Base-by-base conservation (phyloP, 208 protist species). In the Trypanosomatidae sp. region DNA sequence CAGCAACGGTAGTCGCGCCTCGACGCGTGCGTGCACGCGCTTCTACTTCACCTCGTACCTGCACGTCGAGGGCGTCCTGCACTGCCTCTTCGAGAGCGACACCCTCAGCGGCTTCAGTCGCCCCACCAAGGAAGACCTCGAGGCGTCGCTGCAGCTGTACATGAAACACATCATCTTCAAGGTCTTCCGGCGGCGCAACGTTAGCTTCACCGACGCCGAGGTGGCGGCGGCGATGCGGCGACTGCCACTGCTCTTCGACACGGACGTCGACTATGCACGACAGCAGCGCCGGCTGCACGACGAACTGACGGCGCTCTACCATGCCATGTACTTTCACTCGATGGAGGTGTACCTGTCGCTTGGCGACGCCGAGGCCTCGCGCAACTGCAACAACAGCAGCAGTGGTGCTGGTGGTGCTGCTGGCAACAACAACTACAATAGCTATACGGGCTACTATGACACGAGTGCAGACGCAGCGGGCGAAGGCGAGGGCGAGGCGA, bases 131-230 rank as follows among this genome's bases (percentile, higher is more conserved):
- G 58, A 71, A 57, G 62, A 76, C 49, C 55, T 65, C 40, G 62
- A 76, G 48, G 45, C 57, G 21, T 58, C 58, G 30, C 52, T 59
- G 43, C 63, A 68, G 49, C 64, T 64, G 22, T 76, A 76, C 63
- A 76, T 76, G 68, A 62, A 59, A 32, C 68, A 76, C 51, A 41
- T 76, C 37, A 63, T 76, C 53, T 71, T 70, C 46, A 76, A 76
- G 44, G 66, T 76, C 8, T 71, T 76, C 28, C 62, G 63, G 6
- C 57, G 68, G 7, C 62, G 62, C 49, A 76, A 71, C 43, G 40
- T 63, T 16, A 68, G 58, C 59, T 68, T 59, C 44, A 66, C 68
- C 19, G 63, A 71, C 11, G 41, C 39, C 4, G 62, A 71, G 42
- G 58, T 49, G 19, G 28, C 41, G 0, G 50, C 46, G 4, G 56